phyloP scores from a whole-genome alignment of 768 basidiomycete species.

The Leccinum rimulosum region DNA sequence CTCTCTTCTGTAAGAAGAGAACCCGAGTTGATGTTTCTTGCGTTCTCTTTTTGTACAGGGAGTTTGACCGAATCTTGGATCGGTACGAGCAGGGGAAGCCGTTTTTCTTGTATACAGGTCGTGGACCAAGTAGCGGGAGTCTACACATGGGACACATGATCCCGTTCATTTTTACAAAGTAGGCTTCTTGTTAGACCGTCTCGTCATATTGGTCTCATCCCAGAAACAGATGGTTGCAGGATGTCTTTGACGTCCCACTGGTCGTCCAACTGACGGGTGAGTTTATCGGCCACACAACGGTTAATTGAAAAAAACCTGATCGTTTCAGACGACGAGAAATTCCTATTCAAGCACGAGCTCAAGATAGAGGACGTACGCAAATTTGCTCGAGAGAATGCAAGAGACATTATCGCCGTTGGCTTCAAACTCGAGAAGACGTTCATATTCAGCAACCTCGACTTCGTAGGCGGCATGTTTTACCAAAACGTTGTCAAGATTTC shows the following conservation, averaged over 20 bases:
- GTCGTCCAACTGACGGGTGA: slow-evolving; percentile 94
- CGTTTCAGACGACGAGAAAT: slow-evolving; percentile 90
- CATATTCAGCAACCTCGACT: slow-evolving; percentile 92
- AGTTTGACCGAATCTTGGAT: slow-evolving; percentile 90
- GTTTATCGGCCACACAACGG: slow-evolving; percentile 9
- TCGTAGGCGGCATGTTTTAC: slow-evolving; percentile 91
- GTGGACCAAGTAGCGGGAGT: slow-evolving; percentile 94
- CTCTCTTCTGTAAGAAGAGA: neutral
- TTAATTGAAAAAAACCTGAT: neutral
- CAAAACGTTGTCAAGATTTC: slow-evolving; percentile 92
- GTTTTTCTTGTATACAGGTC: slow-evolving; percentile 96
- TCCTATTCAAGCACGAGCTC: slow-evolving; percentile 93
- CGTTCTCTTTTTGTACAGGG: slow-evolving; percentile 44
- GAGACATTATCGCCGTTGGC: slow-evolving; percentile 95
- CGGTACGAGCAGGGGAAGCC: slow-evolving; percentile 96
- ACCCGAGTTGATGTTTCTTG: slow-evolving; percentile 1
- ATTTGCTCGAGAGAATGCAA: slow-evolving; percentile 85
- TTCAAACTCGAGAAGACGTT: slow-evolving; percentile 92
- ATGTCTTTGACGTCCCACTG: slow-evolving; percentile 90
- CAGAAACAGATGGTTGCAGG: slow-evolving; percentile 82
- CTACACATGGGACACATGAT: slow-evolving; percentile 99
- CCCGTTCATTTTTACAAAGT: slow-evolving; percentile 98
- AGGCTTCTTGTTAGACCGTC: slow-evolving; percentile 25
- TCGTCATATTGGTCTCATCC: slow-evolving; percentile 2
- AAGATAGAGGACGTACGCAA: slow-evolving; percentile 83